These are phyloP conservation scores for Trichoderma simmonsii DNA, from an alignment of 2,329 filamentous ascomycete species.

Conservation along the genomic window DNA sequence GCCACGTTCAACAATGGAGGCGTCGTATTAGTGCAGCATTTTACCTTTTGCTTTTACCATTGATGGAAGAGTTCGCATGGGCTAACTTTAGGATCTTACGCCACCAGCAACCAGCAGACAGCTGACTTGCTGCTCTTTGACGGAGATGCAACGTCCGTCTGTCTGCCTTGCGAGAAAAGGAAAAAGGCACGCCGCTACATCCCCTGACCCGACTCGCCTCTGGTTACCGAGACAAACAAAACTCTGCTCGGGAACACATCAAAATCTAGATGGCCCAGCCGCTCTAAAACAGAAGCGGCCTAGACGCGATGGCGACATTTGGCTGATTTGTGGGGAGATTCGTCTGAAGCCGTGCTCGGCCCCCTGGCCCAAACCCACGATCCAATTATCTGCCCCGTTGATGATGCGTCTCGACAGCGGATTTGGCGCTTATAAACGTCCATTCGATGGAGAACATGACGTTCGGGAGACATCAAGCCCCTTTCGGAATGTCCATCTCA, in stretches of 20 bases:
- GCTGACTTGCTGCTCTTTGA: neutral
- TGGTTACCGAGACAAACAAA: neutral
- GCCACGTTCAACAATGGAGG: neutral
- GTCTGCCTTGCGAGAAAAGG: neutral
- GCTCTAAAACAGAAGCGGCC: conserved; percentile 9
- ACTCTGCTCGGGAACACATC: neutral
- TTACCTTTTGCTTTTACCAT: neutral
- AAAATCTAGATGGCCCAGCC: neutral
- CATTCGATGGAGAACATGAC: conserved; percentile 8
- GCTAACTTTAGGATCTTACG: neutral
- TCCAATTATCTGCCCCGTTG: neutral
- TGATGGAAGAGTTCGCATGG: neutral
- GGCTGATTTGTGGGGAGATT: conserved; percentile 10
- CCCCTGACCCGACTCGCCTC: neutral
- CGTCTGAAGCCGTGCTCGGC: neutral
- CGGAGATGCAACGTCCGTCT: neutral
- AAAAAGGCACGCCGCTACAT: neutral
- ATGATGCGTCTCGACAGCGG: neutral
- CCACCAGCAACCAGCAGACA: neutral
- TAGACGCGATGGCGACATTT: conserved; percentile 18
- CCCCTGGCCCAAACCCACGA: neutral
- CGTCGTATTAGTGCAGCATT: neutral
- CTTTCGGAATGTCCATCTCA: neutral
- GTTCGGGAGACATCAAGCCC: neutral
- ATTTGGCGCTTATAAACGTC: neutral